These are phyloP conservation scores for Viola pubescens DNA, from an alignment of 441 rosid genomes.

Conservation along the genomic window DNA sequence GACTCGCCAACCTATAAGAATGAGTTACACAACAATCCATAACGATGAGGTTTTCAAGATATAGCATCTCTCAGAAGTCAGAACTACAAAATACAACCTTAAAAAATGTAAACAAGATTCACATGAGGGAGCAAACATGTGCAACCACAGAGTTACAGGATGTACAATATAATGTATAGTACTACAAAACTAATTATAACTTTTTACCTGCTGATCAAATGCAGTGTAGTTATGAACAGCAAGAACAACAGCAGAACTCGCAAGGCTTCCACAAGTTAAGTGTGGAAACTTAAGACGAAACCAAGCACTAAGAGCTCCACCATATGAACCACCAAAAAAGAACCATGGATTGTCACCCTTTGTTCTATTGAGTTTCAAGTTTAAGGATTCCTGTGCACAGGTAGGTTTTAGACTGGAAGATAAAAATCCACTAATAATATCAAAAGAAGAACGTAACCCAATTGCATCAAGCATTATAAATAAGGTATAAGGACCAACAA, in stretches of 20 bases:
- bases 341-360: conserved; percentile 75
- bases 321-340: conserved; percentile 68
- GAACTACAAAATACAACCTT: background rate
- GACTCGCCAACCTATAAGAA: conserved; percentile 61
- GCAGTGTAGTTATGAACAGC: conserved; percentile 69
- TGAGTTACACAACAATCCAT: too few relatives aligned
- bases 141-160: background rate
- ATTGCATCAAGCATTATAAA: too few relatives aligned
- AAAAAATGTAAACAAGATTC: background rate
- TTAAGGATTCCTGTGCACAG: conserved; percentile 46
- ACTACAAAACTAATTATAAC: background rate
- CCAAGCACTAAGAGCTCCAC: conserved; percentile 98
- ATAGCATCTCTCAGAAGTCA: background rate
- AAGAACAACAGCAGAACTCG: conserved; percentile 92
- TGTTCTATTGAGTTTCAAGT: conserved; percentile 48
- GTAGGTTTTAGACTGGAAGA: too few relatives aligned
- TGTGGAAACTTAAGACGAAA: conserved; percentile 92
- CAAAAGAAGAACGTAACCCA: too few relatives aligned
- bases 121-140: background rate
- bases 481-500: too few relatives aligned
- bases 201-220: conserved; percentile 70
- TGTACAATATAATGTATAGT: background rate
- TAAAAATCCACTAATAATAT: too few relatives aligned
- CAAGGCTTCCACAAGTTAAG: conserved; percentile 88
- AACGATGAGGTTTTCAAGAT: too few relatives aligned